phyloP scores from a whole-genome alignment of 108 stramenopile species.

The Fragilariopsis cylindrus region DNA sequence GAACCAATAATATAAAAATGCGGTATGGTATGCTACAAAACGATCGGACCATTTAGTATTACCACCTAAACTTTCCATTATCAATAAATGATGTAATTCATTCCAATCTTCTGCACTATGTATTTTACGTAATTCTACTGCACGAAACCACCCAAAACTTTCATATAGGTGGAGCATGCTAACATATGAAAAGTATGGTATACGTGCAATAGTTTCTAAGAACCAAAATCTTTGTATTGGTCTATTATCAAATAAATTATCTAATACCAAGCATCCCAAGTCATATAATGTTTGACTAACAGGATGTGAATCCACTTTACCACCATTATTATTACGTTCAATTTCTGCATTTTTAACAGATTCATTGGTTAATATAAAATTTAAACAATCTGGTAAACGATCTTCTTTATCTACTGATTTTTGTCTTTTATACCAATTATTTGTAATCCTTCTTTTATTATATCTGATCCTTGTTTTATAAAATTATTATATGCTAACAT shows the following conservation, averaged over 20 bases:
- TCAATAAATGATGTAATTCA: slow-evolving; percentile 40
- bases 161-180: slow-evolving; percentile 85
- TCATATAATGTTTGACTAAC: slow-evolving; percentile 35
- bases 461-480: slow-evolving; percentile 14
- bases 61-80: slow-evolving; percentile 92
- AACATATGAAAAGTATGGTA: slow-evolving; percentile 91
- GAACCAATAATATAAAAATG: slow-evolving; percentile 83
- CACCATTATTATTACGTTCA: slow-evolving; percentile 9
- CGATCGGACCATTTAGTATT: slow-evolving; percentile 67
- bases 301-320: slow-evolving; percentile 22
- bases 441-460: slow-evolving; percentile 10
- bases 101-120: slow-evolving; percentile 89
- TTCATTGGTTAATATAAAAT: slow-evolving; percentile 17
- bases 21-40: slow-evolving; percentile 83
- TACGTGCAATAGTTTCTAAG: slow-evolving; percentile 87
- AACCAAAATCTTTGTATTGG: slow-evolving; percentile 67
- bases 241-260: slow-evolving; percentile 51
- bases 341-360: slow-evolving; percentile 31
- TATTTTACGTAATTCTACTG: slow-evolving; percentile 70
- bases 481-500: slow-evolving; percentile 21
- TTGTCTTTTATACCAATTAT: slow-evolving; percentile 9
- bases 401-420: neutral
- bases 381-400: slow-evolving; percentile 19
- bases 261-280: slow-evolving; percentile 48
- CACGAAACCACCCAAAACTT: slow-evolving; percentile 84